Base-by-base conservation (phyloP, 169 alveolate species). In the Plasmodium blacklocki region DNA sequence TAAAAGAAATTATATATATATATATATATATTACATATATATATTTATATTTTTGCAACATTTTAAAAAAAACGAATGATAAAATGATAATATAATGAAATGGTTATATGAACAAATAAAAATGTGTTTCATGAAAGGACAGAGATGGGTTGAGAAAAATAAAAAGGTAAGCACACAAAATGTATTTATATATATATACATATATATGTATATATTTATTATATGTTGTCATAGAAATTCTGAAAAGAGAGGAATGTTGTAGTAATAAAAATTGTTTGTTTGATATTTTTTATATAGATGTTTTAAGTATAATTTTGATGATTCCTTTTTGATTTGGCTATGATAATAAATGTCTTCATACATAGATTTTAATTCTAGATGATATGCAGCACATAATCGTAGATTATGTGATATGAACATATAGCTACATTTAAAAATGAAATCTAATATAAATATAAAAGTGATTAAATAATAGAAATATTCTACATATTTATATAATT, bases 241-340 rank as follows among this genome's bases (percentile, higher is more conserved):
- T 73, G 89, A 78, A 78, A 78, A 78, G 45, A 78, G 76, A 19
- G 89, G 89, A 52, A 78, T 45, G 4, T 45, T 78, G 54, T 58
- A 49, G n/a, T 64, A 56, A 60, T 78, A 78, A 58, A 78, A 78
- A 71, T 23, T 23, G 58, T 78, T 78, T 5, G 56, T 56, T 70
- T 64, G 89, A 71, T 78, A 78, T 59, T 78, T 78, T 26, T 45
- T 12, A 21, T 78, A 43, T 3, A 78, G 8, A 23, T 78, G 59
- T n/a, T 43, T 66, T n/a, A 78, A 58, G 19, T 49, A 15, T 29
- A 29, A 1, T 43, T 78, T 50, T 43, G 26, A 11, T 19, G 19
- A 45, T 15, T 66, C 50, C 39, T 45, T 23, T 15, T 26, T 78
- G 0, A 8, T 58, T 60, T 29, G 64, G 62, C 39, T 43, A 26